phyloP scores from a whole-genome alignment of 192 early-diverging fungal genomes.

The Backusella psychrophila region DNA sequence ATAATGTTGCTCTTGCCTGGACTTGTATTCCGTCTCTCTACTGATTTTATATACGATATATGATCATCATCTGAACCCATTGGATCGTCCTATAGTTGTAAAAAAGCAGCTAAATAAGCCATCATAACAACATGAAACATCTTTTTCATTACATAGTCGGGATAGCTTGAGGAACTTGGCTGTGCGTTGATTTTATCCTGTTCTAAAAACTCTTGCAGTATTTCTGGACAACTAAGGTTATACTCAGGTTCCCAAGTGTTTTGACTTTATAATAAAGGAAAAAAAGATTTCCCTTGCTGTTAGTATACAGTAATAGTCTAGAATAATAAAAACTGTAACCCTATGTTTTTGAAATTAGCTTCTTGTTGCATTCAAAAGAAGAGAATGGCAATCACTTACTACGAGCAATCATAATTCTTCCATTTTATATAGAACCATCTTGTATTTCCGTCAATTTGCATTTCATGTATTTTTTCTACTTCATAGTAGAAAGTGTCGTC shows the following conservation, averaged over 20 bases:
- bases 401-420: constrained; percentile 6
- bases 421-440: constrained; percentile 8
- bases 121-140: background rate
- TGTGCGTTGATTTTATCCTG: background rate
- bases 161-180: background rate
- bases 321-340: background rate
- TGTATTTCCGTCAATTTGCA: background rate
- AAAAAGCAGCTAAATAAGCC: background rate
- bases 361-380: background rate
- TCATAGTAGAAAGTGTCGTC: constrained; percentile 12
- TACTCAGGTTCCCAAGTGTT: constrained; percentile 13
- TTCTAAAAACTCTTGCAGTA: background rate
- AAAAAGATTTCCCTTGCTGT: background rate
- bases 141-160: background rate
- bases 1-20: background rate
- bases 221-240: background rate
- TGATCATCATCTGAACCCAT: background rate
- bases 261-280: background rate
- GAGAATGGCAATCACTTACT: background rate
- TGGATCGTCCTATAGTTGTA: background rate
- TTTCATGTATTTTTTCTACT: constrained; percentile 1
- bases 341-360: background rate
- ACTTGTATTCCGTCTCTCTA: background rate
- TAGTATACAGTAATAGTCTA: background rate
- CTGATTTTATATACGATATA: background rate